Evolutionary conservation across 1,139 yeast genomes (phyloP), one percentile per base, ranked within the genome.

Genomic region (Magnusiomyces tetraspermus): DNA sequence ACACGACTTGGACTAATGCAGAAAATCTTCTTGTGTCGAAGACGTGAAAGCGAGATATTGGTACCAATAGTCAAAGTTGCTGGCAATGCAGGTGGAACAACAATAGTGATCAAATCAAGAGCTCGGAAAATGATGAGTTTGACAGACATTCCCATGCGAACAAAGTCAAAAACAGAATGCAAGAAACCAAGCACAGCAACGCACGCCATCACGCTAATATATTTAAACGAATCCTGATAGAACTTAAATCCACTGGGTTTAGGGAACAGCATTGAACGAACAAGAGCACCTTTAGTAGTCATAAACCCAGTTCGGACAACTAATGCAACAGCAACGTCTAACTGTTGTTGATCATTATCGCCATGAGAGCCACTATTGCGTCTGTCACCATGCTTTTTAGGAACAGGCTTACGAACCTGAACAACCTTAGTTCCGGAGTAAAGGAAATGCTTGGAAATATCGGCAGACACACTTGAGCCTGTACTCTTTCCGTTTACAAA

Each of bases 51-150:
- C 0, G 98, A 95, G 71, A 94, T 89, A 57, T 92, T 88, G 0
- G 97, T 89, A 33, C 98, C 98, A 57, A 94, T 92, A 0, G 98
- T 89, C 56, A 92, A 73, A 0, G 98, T 94, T 0, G 98, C 98
- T 0, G 99, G 99, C 51, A 92, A 75, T 0, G 98, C 98, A 0
- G 99, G 99, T 1, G 99, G 99, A 1, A 92, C 96, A 13, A 94
- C 98, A 64, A 92, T 89, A 0, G 99, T 92, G 53, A 92, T 85
- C 54, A 92, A 79, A 70, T 92, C 99, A 56, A 94, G 72, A 0
- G 97, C 97, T 61, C 99, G 77, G 53, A 94, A 72, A 10, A 90
- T 75, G 74, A 92, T 92, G 36, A 85, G 69, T 49, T 74, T 76
- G 55, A 77, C 78, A 2, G 85, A 81, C 48, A 90, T 68, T 0